Percentiles rank a stretch among this genome's conserved stretches.
These are phyloP conservation scores for Medicago arabica DNA, from an alignment of 306 rosid species.

Conservation along the genomic window DNA sequence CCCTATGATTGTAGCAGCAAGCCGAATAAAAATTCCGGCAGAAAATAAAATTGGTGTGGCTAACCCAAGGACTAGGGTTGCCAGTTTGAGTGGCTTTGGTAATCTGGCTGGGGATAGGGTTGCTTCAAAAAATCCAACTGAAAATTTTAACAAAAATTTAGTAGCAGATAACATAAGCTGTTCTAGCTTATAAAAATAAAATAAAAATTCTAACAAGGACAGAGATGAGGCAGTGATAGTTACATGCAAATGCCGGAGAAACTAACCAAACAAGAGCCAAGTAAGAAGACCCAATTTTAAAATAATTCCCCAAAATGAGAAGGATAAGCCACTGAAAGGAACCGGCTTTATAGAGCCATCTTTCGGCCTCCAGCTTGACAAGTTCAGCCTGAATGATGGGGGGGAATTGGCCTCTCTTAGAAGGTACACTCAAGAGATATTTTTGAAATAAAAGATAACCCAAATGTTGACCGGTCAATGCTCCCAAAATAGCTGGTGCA, in stretches of 20 bases:
- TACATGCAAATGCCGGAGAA: conserved; percentile 95
- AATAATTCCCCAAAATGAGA: conserved; percentile 79
- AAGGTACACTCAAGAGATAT: conserved; percentile 59
- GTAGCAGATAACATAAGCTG: conserved; percentile 33
- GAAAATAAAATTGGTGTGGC: conserved; percentile 76
- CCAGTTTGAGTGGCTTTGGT: conserved; percentile 91
- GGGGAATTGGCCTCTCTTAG: conserved; percentile 62
- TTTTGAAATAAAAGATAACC: conserved; percentile 76
- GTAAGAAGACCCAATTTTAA: conserved; percentile 84
- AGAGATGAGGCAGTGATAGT: conserved; percentile 42
- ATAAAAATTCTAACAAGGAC: conserved; percentile 31
- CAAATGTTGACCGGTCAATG: conserved; percentile 81
- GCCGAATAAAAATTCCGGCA: conserved; percentile 72
- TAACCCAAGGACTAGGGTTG: conserved; percentile 77
- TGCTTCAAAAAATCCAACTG: conserved; percentile 97
- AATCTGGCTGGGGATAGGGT: conserved; percentile 79
- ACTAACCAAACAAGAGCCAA: conserved; percentile 94
- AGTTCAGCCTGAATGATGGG: conserved; percentile 57
- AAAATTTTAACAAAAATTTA: conserved; percentile 42
- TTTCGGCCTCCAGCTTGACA: conserved; percentile 87
- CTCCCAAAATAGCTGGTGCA: conserved; percentile 92
- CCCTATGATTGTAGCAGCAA: conserved; percentile 70
- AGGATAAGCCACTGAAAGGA: conserved; percentile 91
- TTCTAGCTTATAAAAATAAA: neutral
- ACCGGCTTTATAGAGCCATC: conserved; percentile 98